Conservation (phyloP, 805 yeast species). For the Hanseniaspora vineae region DNA sequence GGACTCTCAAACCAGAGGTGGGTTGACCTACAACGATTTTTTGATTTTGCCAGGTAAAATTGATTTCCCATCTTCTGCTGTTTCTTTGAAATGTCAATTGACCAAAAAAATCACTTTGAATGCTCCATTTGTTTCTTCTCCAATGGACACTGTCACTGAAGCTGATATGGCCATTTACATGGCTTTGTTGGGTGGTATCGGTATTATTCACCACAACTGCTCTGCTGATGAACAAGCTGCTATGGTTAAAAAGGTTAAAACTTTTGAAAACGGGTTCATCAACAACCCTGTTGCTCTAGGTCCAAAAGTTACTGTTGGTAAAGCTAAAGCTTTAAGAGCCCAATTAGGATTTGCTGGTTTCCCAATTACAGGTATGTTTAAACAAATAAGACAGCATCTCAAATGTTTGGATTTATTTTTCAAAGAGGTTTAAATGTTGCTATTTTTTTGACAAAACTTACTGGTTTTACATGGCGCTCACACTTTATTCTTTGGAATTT, state of each 20-base stretch:
- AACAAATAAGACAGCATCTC: background rate
- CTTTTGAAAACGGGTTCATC: conserved; percentile 94
- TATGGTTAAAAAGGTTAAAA: conserved; percentile 94
- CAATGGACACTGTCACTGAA: conserved; percentile 99
- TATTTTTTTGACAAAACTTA: background rate
- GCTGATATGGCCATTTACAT: conserved; percentile 94
- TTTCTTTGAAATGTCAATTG: conserved; percentile 69
- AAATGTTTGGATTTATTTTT: background rate
- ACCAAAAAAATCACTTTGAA: conserved; percentile 86
- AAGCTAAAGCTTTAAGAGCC: conserved; percentile 59
- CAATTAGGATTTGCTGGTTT: conserved; percentile 87
- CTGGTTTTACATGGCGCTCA: background rate
- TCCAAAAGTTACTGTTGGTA: conserved; percentile 66
- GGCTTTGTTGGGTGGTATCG: conserved; percentile 98
- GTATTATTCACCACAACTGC: conserved; percentile 97
- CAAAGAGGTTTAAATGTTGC: background rate
- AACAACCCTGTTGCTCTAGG: conserved; percentile 82
- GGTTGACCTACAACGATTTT: conserved; percentile 94
- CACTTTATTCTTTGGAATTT: background rate
- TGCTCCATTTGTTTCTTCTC: conserved; percentile 93
- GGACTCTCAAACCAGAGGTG: conserved; percentile 87
- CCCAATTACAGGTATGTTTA: conserved; percentile 96
- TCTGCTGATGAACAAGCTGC: conserved; percentile 94
- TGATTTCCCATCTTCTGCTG: conserved; percentile 69
- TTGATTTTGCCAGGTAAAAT: conserved; percentile 91